A percentile compares a stretch with the other conserved stretches of the same genome.
These are phyloP conservation scores for Eucalyptus fibrosa DNA, from an alignment of 345 rosid genomes.

Conservation along the genomic window DNA sequence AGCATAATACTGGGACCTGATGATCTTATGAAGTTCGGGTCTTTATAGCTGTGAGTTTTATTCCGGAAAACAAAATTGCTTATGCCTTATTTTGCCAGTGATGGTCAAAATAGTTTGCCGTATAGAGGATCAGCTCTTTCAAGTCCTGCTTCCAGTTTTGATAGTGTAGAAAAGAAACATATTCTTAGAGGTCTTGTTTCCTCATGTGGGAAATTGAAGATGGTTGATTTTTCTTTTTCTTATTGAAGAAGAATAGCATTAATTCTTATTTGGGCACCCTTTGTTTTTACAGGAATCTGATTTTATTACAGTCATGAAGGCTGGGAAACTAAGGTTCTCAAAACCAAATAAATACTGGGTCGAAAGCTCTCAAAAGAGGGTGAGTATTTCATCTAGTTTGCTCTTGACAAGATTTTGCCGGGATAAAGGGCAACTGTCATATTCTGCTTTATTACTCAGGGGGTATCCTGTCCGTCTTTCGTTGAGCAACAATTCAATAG, in stretches of 20 bases:
- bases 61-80: background rate
- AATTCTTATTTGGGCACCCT: background rate
- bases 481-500: background rate
- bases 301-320: constrained; percentile 52
- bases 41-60: background rate
- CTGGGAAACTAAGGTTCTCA: constrained; percentile 60
- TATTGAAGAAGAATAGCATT: background rate
- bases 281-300: constrained; percentile 39
- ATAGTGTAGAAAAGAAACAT: background rate
- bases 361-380: constrained; percentile 83
- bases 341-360: constrained; percentile 77
- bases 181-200: background rate
- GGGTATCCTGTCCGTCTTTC: background rate
- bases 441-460: background rate
- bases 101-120: background rate
- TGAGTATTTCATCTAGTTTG: constrained; percentile 2
- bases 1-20: background rate
- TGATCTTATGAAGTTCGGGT: background rate
- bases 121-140: background rate
- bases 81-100: background rate
- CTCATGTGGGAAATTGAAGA: background rate
- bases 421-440: background rate
- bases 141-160: background rate
- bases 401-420: background rate
- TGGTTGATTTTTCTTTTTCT: background rate